Evolutionary conservation across 1,139 yeast genomes (phyloP), one percentile per base, ranked within the genome.

Genomic region (Groenewaldozyma auringiensis): DNA sequence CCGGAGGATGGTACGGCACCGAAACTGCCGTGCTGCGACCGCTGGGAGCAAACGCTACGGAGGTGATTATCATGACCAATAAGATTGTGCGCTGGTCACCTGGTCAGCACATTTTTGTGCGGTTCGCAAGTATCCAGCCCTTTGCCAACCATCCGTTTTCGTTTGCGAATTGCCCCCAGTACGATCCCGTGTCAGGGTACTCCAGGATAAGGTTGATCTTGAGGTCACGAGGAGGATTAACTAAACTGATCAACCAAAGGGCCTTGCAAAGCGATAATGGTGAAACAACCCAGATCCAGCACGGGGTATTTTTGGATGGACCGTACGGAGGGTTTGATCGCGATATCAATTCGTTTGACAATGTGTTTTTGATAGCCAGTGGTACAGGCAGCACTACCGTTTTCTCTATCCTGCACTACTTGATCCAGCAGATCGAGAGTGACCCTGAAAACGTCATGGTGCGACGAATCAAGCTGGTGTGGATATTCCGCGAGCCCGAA

Each of bases 71-170:
- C 17, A 63, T 62, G 20, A 70, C 72, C 46, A 57, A 63, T 9
- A 61, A 64, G 13, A 45, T 53, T 21, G 59, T 72, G 37, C 56
- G 57, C 16, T 79, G 84, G 83, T 55, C 47, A 29, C 79, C 84
- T 1, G 84, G 85, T 21, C 83, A 79, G 53, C 85, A 79, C 59
- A 66, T 78, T 17, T 78, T 68, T 55, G 63, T 79, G 29, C 67
- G 82, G 52, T 71, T 77, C 52, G 64, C 67, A 2, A 76, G 75
- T 0, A 57, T 70, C 8, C 68, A 73, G 50, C 65, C 67, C 2
- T 58, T 78, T 37, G 82, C 78, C 48, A 78, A 74, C 55, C 85
- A 79, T 60, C 85, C 85, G 9, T 79, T 79, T 58, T 77, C 83
- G 1, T 70, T 79, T n/a, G 60, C 75, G 27, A 69, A 75, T 2